Base-by-base conservation (phyloP, 148 eudicot species). In the Rhododendron williamsianum region DNA sequence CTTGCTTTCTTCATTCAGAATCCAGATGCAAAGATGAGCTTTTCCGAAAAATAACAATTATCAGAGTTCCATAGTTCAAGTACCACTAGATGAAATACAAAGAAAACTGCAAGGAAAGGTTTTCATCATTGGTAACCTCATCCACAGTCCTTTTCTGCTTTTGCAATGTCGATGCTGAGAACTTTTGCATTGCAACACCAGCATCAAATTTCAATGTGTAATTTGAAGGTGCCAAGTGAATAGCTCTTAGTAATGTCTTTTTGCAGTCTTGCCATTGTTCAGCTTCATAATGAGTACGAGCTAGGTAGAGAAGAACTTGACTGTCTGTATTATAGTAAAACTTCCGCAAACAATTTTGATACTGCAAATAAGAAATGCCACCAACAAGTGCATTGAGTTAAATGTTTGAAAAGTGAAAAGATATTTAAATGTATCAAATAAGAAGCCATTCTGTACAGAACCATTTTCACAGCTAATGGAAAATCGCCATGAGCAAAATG, bases 231-330 rank as follows among this genome's bases (percentile, higher is more conserved):
- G 98, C 93, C 92, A 95, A 90, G 89, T 95, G 99, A 86, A 97
- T 95, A 81, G 99, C 99, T 81, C 95, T 90, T 43, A 97, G 91
- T 84, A 97, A 90, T 38, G 95, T 90, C 91, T 91, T 91, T 87
- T 95, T 95, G 90, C 98, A 94, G 63, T 97, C 99, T 89, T 94
- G 95, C 99, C 99, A 97, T 87, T 97, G 99, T 86, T 97, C 98
- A 77, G 99, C 94, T 90, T 97, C 99, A 86, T 97, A 97, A 89
- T 97, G 91, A 58, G 98, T 94, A 76, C 99, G 98, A 79, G 99
- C 99, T 65, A 97, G 90, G 90, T 95, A 97, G 71, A 97, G 91
- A 80, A 95, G 94, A 85, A 97, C 90, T 84, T 97, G 96, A 89
- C 89, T 92, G 85, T 97, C 98, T 63, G 99, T 97, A 56, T 91